phyloP scores from a whole-genome alignment of 148 eudicot genomes.

The Chenopodium berlandieri region DNA sequence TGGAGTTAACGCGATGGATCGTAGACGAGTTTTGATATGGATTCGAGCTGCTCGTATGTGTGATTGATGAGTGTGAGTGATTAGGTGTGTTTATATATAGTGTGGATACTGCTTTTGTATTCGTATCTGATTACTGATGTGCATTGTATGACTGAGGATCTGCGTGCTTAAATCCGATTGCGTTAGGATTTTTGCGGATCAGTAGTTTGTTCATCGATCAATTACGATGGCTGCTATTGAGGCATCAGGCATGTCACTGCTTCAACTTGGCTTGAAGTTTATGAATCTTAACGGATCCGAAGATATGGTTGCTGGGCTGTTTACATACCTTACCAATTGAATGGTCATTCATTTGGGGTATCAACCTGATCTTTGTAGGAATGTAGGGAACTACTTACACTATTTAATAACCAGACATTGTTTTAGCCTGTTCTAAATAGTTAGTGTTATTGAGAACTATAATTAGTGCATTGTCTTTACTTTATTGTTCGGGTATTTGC shows the following conservation, averaged over 20 bases:
- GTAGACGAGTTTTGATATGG: background rate
- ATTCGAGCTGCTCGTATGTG: background rate
- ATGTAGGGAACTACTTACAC: background rate
- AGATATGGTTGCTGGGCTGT: background rate
- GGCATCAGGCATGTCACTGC: background rate
- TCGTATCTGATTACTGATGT: background rate
- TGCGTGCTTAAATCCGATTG: background rate
- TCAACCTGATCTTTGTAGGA: background rate
- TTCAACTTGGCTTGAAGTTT: background rate
- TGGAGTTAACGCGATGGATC: background rate
- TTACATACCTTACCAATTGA: background rate
- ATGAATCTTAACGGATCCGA: background rate
- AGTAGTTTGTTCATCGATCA: slow-evolving; percentile 6
- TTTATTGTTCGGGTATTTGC: background rate
- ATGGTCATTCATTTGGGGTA: background rate
- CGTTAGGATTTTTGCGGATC: background rate
- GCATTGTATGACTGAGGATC: background rate
- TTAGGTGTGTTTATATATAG: no score
- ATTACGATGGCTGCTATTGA: background rate
- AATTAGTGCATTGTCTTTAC: background rate
- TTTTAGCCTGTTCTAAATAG: background rate
- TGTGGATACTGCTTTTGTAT: background rate
- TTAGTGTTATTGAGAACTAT: background rate
- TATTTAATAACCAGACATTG: background rate
- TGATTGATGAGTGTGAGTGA: no score